A percentile compares a stretch with the other conserved stretches of the same genome.
These are phyloP conservation scores for Suhomyces bolitotheri DNA, from an alignment of 1,139 yeast species.

Conservation along the genomic window DNA sequence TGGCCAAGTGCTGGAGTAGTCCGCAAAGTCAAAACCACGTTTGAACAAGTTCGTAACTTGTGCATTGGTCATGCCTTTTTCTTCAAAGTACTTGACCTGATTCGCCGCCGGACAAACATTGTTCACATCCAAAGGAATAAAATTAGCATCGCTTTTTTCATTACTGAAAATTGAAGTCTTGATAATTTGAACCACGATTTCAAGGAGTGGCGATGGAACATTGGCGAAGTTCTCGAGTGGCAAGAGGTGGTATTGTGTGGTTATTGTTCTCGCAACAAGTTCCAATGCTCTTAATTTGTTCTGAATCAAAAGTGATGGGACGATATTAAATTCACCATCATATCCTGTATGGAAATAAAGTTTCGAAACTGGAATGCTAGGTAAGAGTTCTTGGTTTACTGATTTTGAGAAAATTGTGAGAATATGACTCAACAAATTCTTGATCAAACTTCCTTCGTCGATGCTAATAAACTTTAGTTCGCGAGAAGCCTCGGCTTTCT, in stretches of 20 bases:
- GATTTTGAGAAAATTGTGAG: slow-evolving; percentile 44
- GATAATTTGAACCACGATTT: slow-evolving; percentile 4
- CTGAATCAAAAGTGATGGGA: slow-evolving; percentile 41
- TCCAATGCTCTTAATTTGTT: slow-evolving; percentile 40
- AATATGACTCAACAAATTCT: slow-evolving; percentile 42
- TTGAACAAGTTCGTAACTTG: slow-evolving; percentile 43
- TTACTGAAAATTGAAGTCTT: slow-evolving; percentile 14
- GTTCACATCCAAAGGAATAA: slow-evolving; percentile 47
- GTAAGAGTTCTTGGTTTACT: slow-evolving; percentile 28
- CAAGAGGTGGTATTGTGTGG: slow-evolving; percentile 4
- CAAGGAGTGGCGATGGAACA: slow-evolving; percentile 11
- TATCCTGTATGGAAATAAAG: slow-evolving; percentile 29
- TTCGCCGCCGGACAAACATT: slow-evolving; percentile 54
- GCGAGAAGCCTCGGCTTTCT: slow-evolving; percentile 27
- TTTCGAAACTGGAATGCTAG: slow-evolving; percentile 26
- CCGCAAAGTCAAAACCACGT: slow-evolving; percentile 24
- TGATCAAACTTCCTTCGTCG: slow-evolving; percentile 36
- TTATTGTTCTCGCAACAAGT: slow-evolving; percentile 24
- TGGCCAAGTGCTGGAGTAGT: slow-evolving; percentile 24
- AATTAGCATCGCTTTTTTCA: slow-evolving; percentile 30
- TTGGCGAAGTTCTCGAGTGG: slow-evolving; percentile 7
- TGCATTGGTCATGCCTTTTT: slow-evolving; percentile 40
- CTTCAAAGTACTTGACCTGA: slow-evolving; percentile 47
- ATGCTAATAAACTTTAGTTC: slow-evolving; percentile 41
- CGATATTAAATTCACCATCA: slow-evolving; percentile 23